phyloP scores from a whole-genome alignment of 2,329 filamentous ascomycete species.

The Sclerotiophoma versabilis region DNA sequence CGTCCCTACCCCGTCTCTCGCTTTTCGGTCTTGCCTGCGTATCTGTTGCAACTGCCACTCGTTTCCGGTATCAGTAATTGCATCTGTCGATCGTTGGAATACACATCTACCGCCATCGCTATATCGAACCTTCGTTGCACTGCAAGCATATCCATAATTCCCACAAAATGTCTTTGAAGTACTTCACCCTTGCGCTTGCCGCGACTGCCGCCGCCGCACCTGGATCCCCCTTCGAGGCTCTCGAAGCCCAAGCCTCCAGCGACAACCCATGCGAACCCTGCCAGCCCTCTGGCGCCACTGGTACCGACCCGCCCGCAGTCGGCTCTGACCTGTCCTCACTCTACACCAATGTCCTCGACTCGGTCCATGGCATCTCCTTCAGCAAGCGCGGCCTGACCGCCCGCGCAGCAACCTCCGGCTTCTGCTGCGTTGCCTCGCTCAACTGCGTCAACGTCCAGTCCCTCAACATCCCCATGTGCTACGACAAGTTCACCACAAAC shows the following conservation, averaged over 20 bases:
- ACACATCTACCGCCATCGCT: constrained; percentile 12
- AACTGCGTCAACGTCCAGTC: constrained; percentile 52
- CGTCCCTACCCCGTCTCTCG: constrained; percentile 10
- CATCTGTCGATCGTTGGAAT: constrained; percentile 12
- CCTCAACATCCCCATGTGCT: constrained; percentile 58
- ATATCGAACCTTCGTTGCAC: constrained; percentile 12
- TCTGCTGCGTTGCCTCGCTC: constrained; percentile 49
- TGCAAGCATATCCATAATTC: not conserved
- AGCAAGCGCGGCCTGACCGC: constrained; percentile 31
- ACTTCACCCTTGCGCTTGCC: constrained; percentile 34
- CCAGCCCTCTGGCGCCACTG: constrained; percentile 45
- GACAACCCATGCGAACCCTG: constrained; percentile 45
- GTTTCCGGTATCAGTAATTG: constrained; percentile 12
- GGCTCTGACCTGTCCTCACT: constrained; percentile 45
- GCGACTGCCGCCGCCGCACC: constrained; percentile 27
- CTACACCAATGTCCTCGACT: constrained; percentile 45
- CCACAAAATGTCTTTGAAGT: constrained; percentile 33
- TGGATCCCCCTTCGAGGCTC: constrained; percentile 27
- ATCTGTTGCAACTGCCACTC: constrained; percentile 15
- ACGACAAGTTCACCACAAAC: constrained; percentile 62
- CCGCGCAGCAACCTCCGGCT: constrained; percentile 26
- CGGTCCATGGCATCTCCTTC: constrained; percentile 46
- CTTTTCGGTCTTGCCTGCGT: constrained; percentile 5
- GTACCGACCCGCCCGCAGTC: constrained; percentile 38
- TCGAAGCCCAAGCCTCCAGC: constrained; percentile 31